Conservation (phyloP, 495 filamentous ascomycete species). For the Penicillium maclennaniae region DNA sequence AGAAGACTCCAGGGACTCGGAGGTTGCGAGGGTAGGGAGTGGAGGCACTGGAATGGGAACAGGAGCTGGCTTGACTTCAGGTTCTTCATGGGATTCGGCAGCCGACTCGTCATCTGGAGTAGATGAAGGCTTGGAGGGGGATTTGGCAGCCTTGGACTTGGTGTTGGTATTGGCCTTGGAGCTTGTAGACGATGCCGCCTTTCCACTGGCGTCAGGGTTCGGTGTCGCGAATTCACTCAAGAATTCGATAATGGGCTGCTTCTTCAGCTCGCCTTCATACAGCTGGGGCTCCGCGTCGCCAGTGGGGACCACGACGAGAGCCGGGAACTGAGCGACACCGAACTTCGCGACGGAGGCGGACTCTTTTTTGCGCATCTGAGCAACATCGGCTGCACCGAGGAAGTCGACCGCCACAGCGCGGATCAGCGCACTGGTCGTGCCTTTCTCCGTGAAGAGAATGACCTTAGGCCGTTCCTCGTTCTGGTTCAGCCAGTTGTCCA, state of each 20-base stretch:
- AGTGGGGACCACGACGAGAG: slow-evolving; percentile 75
- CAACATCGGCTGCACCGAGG: slow-evolving; percentile 73
- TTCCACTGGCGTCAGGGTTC: slow-evolving; percentile 55
- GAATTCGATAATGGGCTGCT: slow-evolving; percentile 76
- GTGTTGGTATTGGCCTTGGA: slow-evolving; percentile 48
- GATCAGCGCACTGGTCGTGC: slow-evolving; percentile 74
- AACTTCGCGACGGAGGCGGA: slow-evolving; percentile 66
- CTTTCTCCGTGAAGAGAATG: slow-evolving; percentile 92
- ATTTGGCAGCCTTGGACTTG: slow-evolving; percentile 35
- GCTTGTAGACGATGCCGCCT: slow-evolving; percentile 34
- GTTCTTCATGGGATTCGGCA: slow-evolving; percentile 38
- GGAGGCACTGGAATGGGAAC: slow-evolving; percentile 40
- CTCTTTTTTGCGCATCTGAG: slow-evolving; percentile 85
- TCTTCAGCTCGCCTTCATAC: slow-evolving; percentile 84
- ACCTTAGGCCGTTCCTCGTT: slow-evolving; percentile 77
- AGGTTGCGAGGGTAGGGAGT: slow-evolving; percentile 50
- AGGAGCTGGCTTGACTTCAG: slow-evolving; percentile 42
- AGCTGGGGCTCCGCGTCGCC: slow-evolving; percentile 62
- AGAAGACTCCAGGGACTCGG: slow-evolving; percentile 57
- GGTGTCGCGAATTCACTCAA: slow-evolving; percentile 71
- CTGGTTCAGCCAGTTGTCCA: slow-evolving; percentile 70
- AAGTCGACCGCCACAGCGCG: slow-evolving; percentile 89
- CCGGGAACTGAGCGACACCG: slow-evolving; percentile 72
- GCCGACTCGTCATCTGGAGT: slow-evolving; percentile 39
- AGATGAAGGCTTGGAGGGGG: slow-evolving; percentile 24